Conservation (phyloP, 768 basidiomycete species). For the Boletus reticuloceps region DNA sequence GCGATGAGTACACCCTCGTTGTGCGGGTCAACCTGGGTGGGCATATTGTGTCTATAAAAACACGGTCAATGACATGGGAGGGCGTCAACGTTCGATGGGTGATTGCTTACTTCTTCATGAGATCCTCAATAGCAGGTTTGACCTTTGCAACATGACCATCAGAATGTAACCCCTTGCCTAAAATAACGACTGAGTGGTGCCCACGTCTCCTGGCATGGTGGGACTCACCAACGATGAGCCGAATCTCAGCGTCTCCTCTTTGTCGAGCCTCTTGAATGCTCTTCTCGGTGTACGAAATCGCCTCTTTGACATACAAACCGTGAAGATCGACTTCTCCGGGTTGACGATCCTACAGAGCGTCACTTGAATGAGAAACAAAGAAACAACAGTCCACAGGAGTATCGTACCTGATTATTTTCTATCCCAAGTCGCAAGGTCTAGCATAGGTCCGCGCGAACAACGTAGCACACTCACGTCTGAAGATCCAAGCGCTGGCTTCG, state of each 20-base stretch:
- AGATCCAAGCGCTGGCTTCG: constrained; percentile 88
- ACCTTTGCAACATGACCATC: constrained; percentile 75
- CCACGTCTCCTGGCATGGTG: neutral
- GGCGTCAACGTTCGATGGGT: neutral
- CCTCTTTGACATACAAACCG: constrained; percentile 92
- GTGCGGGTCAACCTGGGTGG: constrained; percentile 70
- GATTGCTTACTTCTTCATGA: constrained; percentile 70
- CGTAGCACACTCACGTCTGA: constrained; percentile 44
- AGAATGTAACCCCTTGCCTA: constrained; percentile 89
- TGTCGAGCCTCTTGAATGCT: constrained; percentile 67
- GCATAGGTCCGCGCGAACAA: neutral
- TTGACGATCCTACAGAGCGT: constrained; percentile 50
- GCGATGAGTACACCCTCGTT: constrained; percentile 88
- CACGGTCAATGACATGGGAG: neutral
- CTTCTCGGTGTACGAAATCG: constrained; percentile 68
- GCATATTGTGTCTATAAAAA: constrained; percentile 60
- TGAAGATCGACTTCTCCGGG: constrained; percentile 85
- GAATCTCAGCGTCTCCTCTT: constrained; percentile 61
- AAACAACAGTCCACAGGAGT: neutral
- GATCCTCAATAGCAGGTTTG: constrained; percentile 86
- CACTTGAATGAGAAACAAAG: neutral
- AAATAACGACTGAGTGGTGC: neutral
- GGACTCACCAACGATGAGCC: constrained; percentile 79
- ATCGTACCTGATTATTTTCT: constrained; percentile 74
- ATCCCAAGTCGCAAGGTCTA: neutral